phyloP scores from a whole-genome alignment of 2,329 filamentous ascomycete genomes.

The Ceratocystis colombiana region DNA sequence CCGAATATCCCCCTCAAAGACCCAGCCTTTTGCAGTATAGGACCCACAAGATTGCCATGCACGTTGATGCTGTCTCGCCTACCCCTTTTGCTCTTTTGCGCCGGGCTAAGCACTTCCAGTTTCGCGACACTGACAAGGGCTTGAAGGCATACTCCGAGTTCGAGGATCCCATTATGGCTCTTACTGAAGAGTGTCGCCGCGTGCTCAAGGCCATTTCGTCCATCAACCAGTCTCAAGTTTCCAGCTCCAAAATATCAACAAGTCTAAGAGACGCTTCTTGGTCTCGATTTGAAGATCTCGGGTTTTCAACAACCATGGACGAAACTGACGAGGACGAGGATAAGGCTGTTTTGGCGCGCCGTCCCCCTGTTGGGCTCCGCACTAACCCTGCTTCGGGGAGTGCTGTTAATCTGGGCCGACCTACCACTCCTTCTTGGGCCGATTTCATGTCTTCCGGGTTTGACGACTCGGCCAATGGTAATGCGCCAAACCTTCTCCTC shows the following conservation, averaged over 20 bases:
- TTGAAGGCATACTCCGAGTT: slow-evolving; percentile 78
- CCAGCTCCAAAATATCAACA: slow-evolving; percentile 59
- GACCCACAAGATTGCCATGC: slow-evolving; percentile 90
- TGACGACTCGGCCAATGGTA: slow-evolving; percentile 57
- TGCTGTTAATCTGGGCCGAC: slow-evolving; percentile 56
- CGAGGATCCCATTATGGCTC: slow-evolving; percentile 74
- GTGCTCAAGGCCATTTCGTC: slow-evolving; percentile 82
- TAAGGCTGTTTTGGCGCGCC: slow-evolving; percentile 37
- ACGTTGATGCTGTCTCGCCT: slow-evolving; percentile 87
- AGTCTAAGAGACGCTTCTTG: slow-evolving; percentile 77
- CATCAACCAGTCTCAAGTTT: slow-evolving; percentile 73
- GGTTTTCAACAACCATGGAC: slow-evolving; percentile 68
- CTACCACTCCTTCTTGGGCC: slow-evolving; percentile 95
- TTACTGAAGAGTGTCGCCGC: slow-evolving; percentile 89
- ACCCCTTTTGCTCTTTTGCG: slow-evolving; percentile 86
- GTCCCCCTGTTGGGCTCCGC: slow-evolving; percentile 42
- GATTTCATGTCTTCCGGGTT: slow-evolving; percentile 95
- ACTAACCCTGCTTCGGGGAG: slow-evolving; percentile 56
- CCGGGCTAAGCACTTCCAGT: slow-evolving; percentile 89
- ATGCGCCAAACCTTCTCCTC: slow-evolving; percentile 55
- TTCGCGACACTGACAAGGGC: slow-evolving; percentile 77
- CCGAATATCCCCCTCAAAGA: slow-evolving; percentile 80
- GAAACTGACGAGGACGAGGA: slow-evolving; percentile 56
- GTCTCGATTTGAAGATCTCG: slow-evolving; percentile 93
- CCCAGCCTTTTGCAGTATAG: slow-evolving; percentile 66